Percentiles rank a stretch among this genome's conserved stretches.
Evolutionary conservation across 805 yeast species (phyloP).

Genomic region (Teunomyces panamensis): DNA sequence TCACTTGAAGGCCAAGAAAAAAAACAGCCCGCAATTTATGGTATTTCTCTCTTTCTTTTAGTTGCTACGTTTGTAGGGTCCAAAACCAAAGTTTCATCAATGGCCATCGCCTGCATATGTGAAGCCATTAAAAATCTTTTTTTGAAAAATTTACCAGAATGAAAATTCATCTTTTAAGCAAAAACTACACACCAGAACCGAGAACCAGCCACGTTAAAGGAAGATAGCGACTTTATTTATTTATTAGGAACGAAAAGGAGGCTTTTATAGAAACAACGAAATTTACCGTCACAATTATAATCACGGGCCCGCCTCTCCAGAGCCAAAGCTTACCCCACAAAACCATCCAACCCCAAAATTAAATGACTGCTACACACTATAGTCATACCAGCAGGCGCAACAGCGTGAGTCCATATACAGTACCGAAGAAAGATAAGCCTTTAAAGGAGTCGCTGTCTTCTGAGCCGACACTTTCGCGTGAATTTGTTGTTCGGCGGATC

Average conservation of each 20-base stretch:
- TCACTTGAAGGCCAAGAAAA: too few species aligned
- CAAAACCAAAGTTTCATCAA: background rate
- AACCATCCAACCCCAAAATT: too few species aligned
- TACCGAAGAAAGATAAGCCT: background rate
- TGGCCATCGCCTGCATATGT: background rate
- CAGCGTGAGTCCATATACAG: background rate
- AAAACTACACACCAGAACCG: background rate
- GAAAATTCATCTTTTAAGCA: background rate
- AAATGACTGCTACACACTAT: background rate
- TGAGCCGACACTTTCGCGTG: slow-evolving; percentile 51
- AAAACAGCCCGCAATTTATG: background rate
- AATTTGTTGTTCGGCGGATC: slow-evolving; percentile 77
- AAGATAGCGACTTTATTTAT: background rate
- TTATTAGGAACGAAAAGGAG: too few species aligned
- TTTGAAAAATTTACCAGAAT: background rate
- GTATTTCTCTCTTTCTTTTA: too few species aligned
- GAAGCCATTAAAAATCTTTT: background rate
- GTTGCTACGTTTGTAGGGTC: too few species aligned
- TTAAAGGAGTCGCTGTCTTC: slow-evolving; percentile 14
- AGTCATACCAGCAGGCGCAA: background rate
- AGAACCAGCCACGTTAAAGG: background rate
- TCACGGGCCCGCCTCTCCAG: too few species aligned
- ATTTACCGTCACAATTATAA: too few species aligned
- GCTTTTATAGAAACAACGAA: too few species aligned
- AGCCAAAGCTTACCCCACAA: too few species aligned